A percentile compares a stretch with the other conserved stretches of the same genome.
Evolutionary conservation across 2,329 filamentous ascomycete genomes (phyloP).

Genomic region (Capronia epimyces): DNA sequence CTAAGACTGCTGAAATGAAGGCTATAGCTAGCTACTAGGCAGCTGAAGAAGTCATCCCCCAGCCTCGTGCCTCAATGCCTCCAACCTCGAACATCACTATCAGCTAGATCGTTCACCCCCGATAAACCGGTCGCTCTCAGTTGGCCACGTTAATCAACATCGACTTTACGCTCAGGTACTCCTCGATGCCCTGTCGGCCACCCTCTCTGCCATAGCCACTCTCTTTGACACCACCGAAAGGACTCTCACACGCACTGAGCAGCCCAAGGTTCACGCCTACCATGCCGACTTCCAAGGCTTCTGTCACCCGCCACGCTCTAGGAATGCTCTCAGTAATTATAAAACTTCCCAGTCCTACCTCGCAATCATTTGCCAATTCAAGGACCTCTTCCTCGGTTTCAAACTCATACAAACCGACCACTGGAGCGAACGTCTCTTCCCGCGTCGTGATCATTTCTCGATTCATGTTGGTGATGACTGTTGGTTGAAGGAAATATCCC

Average conservation of each 20-base stretch:
- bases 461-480: slow-evolving; percentile 29
- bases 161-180: slow-evolving; percentile 29
- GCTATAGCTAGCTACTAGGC: too few species aligned
- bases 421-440: slow-evolving; percentile 57
- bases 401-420: slow-evolving; percentile 35
- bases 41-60: too few species aligned
- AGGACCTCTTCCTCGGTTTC: slow-evolving; percentile 56
- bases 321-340: slow-evolving; percentile 49
- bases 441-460: slow-evolving; percentile 37
- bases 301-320: slow-evolving; percentile 59
- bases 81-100: too few species aligned
- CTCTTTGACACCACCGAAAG: slow-evolving; percentile 30
- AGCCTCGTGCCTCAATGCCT: too few species aligned
- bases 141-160: slow-evolving; percentile 28
- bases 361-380: slow-evolving; percentile 49
- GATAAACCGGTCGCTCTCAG: too few species aligned
- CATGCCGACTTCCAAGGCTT: slow-evolving; percentile 78
- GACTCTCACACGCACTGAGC: slow-evolving; percentile 22
- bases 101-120: too few species aligned
- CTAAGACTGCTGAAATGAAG: too few species aligned
- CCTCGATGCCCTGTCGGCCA: slow-evolving; percentile 43
- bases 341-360: slow-evolving; percentile 53
- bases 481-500: slow-evolving; percentile 38
- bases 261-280: slow-evolving; percentile 56
- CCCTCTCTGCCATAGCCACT: slow-evolving; percentile 50